Conservation (phyloP, 2,329 filamentous ascomycete species). For the Neopestalotiopsis sp. region DNA sequence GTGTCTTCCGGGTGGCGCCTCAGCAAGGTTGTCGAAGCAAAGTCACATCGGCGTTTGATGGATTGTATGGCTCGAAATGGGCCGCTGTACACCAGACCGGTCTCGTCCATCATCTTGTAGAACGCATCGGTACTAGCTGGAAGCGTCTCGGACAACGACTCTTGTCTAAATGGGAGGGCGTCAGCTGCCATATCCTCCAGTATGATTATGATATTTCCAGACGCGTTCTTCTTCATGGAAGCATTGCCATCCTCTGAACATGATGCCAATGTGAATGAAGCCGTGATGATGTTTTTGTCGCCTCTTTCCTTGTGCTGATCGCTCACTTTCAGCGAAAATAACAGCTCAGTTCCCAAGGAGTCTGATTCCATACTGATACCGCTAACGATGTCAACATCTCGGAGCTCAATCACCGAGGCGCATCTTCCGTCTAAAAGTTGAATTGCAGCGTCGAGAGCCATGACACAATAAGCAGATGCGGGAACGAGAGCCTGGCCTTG, state of each 20-base stretch:
- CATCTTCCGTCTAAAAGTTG: conserved; percentile 27
- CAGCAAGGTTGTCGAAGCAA: conserved; percentile 37
- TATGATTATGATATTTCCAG: conserved; percentile 36
- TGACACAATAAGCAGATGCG: conserved; percentile 51
- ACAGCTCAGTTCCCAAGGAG: conserved; percentile 39
- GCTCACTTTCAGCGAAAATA: conserved; percentile 40
- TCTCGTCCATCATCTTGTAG: conserved; percentile 46
- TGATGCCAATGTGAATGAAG: conserved; percentile 40
- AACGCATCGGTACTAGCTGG: conserved; percentile 38
- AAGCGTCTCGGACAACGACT: conserved; percentile 36
- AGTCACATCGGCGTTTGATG: conserved; percentile 41
- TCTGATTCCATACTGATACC: conserved; percentile 35
- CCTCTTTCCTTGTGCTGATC: conserved; percentile 18
- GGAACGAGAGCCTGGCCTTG: conserved; percentile 50
- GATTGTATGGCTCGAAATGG: conserved; percentile 42
- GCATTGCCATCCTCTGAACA: conserved; percentile 35
- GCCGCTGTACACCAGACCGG: conserved; percentile 43
- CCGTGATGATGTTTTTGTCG: conserved; percentile 30
- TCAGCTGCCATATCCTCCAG: conserved; percentile 32
- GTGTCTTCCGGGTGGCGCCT: conserved; percentile 41
- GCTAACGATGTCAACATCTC: conserved; percentile 32
- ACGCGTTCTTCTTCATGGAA: conserved; percentile 42
- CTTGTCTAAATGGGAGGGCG: conserved; percentile 32
- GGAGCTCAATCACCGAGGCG: conserved; percentile 32
- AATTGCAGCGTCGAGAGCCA: conserved; percentile 50